Percentiles rank a stretch among this genome's conserved stretches.
Evolutionary conservation across 179 eudicot genomes (phyloP).

Genomic region (Silene noctiflora): DNA sequence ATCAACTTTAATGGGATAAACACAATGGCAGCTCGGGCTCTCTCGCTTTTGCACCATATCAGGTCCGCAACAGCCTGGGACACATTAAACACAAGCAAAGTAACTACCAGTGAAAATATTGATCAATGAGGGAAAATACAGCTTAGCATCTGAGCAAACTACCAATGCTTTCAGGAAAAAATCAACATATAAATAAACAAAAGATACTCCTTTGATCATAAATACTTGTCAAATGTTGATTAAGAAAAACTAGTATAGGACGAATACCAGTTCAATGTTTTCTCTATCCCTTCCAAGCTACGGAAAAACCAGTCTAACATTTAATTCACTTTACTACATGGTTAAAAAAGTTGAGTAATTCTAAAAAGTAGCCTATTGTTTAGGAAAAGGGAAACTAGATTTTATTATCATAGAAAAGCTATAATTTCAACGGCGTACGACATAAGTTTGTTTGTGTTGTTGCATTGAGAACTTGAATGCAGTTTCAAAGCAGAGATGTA

Average conservation of each 20-base stretch:
- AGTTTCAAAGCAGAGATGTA: not conserved
- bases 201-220: not conserved
- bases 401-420: not conserved
- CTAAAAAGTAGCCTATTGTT: not conserved
- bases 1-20: conserved; percentile 84
- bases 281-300: not conserved
- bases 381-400: not conserved
- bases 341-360: not conserved
- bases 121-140: not conserved
- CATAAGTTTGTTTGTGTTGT: not conserved
- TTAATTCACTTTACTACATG: not conserved
- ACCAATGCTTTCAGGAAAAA: not conserved
- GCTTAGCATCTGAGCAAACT: not conserved
- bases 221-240: not conserved
- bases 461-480: not conserved
- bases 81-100: conserved; percentile 26
- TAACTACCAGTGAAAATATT: conserved; percentile 19
- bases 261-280: not conserved
- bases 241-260: not conserved
- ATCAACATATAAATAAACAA: not conserved
- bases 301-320: not conserved
- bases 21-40: conserved; percentile 73
- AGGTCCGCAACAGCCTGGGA: conserved; percentile 80
- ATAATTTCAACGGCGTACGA: not conserved
- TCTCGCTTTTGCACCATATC: conserved; percentile 79